phyloP scores from a whole-genome alignment of 2,329 filamentous ascomycete genomes.

The Monosporascus sp. region DNA sequence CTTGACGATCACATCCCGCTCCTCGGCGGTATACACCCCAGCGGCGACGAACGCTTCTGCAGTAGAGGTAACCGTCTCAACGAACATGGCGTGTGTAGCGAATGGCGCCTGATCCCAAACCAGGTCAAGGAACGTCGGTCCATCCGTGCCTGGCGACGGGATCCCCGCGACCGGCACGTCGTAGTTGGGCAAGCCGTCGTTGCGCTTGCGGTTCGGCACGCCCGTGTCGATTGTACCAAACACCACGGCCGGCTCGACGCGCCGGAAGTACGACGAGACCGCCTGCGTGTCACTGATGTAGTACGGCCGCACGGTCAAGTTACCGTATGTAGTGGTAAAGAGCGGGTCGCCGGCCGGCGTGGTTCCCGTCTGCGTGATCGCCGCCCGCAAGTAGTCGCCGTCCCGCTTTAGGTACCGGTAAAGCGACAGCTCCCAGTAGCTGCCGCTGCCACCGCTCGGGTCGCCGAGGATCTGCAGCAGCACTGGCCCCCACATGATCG shows the following conservation, averaged over 20 bases:
- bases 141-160: constrained; percentile 22
- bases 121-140: constrained; percentile 26
- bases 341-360: constrained; percentile 19
- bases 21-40: constrained; percentile 16
- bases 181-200: constrained; percentile 24
- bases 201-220: constrained; percentile 24
- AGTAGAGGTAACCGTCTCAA: constrained; percentile 13
- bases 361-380: constrained; percentile 14
- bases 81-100: constrained; percentile 17
- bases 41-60: constrained; percentile 19
- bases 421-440: constrained; percentile 23
- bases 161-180: constrained; percentile 26
- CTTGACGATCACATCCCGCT: constrained; percentile 18
- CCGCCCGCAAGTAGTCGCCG: constrained; percentile 22
- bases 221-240: constrained; percentile 21
- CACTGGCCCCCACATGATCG: constrained; percentile 26
- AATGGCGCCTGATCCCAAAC: constrained; percentile 28
- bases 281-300: constrained; percentile 23
- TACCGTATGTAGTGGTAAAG: constrained; percentile 13
- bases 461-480: constrained; percentile 24
- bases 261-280: constrained; percentile 26
- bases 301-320: constrained; percentile 22
- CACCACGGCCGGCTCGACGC: constrained; percentile 23
- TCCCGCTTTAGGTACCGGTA: constrained; percentile 25
- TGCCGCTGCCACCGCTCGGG: constrained; percentile 13